A percentile compares a stretch with the other conserved stretches of the same genome.
These are phyloP conservation scores for Quercus robur DNA, from an alignment of 306 rosid genomes.

Conservation along the genomic window DNA sequence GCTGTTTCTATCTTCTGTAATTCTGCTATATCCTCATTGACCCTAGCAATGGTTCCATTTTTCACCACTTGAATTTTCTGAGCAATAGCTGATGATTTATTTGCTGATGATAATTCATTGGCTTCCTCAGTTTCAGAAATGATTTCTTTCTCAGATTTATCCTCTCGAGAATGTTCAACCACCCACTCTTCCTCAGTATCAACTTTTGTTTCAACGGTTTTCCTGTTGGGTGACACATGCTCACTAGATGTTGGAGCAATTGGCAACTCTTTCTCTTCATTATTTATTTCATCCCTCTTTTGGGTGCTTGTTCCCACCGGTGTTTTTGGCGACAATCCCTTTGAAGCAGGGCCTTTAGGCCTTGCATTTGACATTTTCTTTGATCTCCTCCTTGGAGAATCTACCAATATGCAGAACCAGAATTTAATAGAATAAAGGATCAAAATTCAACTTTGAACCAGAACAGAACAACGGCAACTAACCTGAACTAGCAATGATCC, in stretches of 20 bases:
- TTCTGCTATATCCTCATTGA: constrained; percentile 30
- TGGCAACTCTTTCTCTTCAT: constrained; percentile 43
- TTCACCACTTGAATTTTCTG: constrained; percentile 22
- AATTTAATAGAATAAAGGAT: neutral
- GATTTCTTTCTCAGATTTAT: constrained; percentile 30
- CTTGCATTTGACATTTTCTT: constrained; percentile 48
- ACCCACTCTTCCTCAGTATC: constrained; percentile 31
- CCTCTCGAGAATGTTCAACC: constrained; percentile 33
- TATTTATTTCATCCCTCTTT: constrained; percentile 33
- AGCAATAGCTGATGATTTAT: constrained; percentile 22
- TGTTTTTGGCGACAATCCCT: constrained; percentile 50
- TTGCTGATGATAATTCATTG: constrained; percentile 30
- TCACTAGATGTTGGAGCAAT: constrained; percentile 45
- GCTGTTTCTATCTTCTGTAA: constrained; percentile 25
- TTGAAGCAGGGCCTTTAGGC: constrained; percentile 45
- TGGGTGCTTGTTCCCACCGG: constrained; percentile 34
- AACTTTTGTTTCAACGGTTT: constrained; percentile 25
- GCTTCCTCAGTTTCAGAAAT: constrained; percentile 30
- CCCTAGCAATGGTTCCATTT: constrained; percentile 28
- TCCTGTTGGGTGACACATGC: constrained; percentile 17
- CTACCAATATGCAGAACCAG: constrained; percentile 30
- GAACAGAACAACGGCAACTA: constrained; percentile 20
- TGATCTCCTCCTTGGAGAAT: constrained; percentile 63
- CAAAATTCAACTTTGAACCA: neutral
- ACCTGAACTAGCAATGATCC: constrained; percentile 59